phyloP scores from a whole-genome alignment of 129 eudicot species.

The Artemisia annua region DNA sequence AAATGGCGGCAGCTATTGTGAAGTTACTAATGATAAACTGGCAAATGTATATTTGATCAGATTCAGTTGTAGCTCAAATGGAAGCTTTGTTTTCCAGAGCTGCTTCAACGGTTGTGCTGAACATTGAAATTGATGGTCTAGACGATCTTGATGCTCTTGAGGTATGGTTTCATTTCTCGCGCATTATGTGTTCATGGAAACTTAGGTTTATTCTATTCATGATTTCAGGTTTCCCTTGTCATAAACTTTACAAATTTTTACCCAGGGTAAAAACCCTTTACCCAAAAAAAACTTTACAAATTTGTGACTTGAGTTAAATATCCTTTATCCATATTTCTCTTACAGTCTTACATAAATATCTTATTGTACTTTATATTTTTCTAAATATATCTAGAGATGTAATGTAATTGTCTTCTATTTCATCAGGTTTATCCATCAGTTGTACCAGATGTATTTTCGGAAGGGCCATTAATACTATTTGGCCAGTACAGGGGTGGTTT shows the following conservation, averaged over 20 bases:
- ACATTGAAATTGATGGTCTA: slow-evolving; percentile 57
- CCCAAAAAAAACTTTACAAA: too few relatives aligned
- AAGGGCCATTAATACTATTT: slow-evolving; percentile 58
- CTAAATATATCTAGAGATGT: background rate
- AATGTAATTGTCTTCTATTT: slow-evolving; percentile 12
- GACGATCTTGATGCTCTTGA: slow-evolving; percentile 63
- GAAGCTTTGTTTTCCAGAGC: slow-evolving; percentile 60
- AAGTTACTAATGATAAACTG: background rate
- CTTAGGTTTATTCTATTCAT: too few relatives aligned
- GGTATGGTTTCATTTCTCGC: slow-evolving; percentile 39
- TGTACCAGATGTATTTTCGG: slow-evolving; percentile 67
- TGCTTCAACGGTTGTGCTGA: slow-evolving; percentile 55
- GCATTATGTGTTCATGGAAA: background rate
- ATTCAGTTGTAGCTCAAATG: slow-evolving; percentile 56
- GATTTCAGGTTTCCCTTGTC: background rate
- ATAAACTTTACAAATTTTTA: too few relatives aligned
- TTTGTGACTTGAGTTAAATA: background rate
- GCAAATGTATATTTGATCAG: slow-evolving; percentile 41
- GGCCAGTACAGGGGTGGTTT: slow-evolving; percentile 78
- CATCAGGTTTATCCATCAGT: slow-evolving; percentile 56
- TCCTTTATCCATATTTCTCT: background rate
- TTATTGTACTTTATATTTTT: too few relatives aligned
- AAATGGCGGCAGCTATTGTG: too few relatives aligned
- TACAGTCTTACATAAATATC: too few relatives aligned
- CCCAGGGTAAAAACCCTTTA: too few relatives aligned